These are phyloP conservation scores for Harrya chromipes DNA, from an alignment of 768 basidiomycete genomes.

Conservation along the genomic window DNA sequence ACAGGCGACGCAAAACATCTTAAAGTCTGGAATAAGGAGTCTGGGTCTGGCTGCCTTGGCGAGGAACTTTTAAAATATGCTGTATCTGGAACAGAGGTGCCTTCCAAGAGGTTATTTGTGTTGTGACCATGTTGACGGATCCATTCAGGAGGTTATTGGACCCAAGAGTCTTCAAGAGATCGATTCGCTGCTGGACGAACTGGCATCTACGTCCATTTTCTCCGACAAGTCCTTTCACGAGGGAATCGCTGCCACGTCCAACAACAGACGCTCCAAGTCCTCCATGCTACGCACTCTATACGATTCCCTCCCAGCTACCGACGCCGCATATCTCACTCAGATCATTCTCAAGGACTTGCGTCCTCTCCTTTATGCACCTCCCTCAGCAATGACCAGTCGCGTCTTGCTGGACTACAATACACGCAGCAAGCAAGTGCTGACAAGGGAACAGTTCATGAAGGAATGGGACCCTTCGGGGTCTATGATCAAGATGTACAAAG, in stretches of 20 bases:
- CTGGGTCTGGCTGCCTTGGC: constrained; percentile 66
- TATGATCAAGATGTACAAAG: constrained; percentile 52
- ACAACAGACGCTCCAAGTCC: constrained; percentile 30
- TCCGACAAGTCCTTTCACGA: constrained; percentile 48
- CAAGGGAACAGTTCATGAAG: constrained; percentile 61
- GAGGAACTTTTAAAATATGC: constrained; percentile 50
- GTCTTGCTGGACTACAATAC: constrained; percentile 57
- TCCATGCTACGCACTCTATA: constrained; percentile 57
- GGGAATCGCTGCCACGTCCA: constrained; percentile 26
- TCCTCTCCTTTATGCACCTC: constrained; percentile 71
- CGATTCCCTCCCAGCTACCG: constrained; percentile 53
- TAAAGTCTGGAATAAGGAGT: constrained; percentile 40
- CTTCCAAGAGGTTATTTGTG: not conserved
- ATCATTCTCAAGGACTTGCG: constrained; percentile 86
- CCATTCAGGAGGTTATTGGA: constrained; percentile 19
- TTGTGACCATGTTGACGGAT: constrained; percentile 5
- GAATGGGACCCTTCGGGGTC: constrained; percentile 62
- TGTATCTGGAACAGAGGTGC: constrained; percentile 36
- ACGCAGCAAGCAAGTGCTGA: constrained; percentile 52
- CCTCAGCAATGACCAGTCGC: constrained; percentile 40
- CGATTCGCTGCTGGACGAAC: constrained; percentile 67
- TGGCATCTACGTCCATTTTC: constrained; percentile 65
- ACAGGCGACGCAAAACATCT: constrained; percentile 25
- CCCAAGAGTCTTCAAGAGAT: constrained; percentile 46
- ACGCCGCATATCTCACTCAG: constrained; percentile 73